Percentiles rank a stretch among this genome's conserved stretches.
phyloP scores from a whole-genome alignment of 345 rosid genomes.

The Pugionium dolabratum region DNA sequence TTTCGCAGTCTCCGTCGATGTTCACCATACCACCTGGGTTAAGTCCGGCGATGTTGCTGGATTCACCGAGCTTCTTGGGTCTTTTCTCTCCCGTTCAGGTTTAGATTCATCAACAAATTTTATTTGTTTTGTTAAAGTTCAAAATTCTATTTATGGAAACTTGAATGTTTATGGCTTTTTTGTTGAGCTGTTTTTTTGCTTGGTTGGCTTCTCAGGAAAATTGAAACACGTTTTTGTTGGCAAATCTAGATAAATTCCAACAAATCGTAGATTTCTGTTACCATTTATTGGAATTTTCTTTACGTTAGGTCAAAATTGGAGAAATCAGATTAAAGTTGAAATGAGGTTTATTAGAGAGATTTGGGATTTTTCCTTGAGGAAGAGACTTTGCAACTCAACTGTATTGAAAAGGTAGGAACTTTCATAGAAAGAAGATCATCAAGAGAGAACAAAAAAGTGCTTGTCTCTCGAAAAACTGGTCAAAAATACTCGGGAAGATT shows the following conservation, averaged over 20 bases:
- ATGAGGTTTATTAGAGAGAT: constrained; percentile 3
- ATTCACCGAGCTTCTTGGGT: constrained; percentile 72
- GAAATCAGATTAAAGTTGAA: constrained; percentile 16
- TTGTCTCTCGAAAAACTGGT: neutral
- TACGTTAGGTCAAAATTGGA: constrained; percentile 9
- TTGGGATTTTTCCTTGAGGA: constrained; percentile 8
- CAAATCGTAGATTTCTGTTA: constrained; percentile 24
- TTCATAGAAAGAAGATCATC: neutral
- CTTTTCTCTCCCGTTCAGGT: constrained; percentile 76
- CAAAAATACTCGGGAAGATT: constrained; percentile 6
- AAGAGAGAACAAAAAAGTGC: neutral
- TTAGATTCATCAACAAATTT: constrained; percentile 6
- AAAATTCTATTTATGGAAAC: constrained; percentile 42
- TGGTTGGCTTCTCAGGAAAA: constrained; percentile 28
- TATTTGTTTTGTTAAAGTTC: neutral
- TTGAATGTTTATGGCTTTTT: constrained; percentile 14
- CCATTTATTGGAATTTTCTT: constrained; percentile 22
- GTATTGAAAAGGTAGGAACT: neutral
- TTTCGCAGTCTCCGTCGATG: constrained; percentile 53
- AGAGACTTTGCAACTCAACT: constrained; percentile 24
- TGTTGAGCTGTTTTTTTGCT: constrained; percentile 37
- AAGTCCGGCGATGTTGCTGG: constrained; percentile 57
- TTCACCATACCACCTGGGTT: constrained; percentile 54
- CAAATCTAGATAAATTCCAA: constrained; percentile 20
- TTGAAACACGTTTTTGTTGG: constrained; percentile 10